Base-by-base conservation (phyloP, 192 early-diverging fungal genomes). In the Rhizoclosmatium globosum region DNA sequence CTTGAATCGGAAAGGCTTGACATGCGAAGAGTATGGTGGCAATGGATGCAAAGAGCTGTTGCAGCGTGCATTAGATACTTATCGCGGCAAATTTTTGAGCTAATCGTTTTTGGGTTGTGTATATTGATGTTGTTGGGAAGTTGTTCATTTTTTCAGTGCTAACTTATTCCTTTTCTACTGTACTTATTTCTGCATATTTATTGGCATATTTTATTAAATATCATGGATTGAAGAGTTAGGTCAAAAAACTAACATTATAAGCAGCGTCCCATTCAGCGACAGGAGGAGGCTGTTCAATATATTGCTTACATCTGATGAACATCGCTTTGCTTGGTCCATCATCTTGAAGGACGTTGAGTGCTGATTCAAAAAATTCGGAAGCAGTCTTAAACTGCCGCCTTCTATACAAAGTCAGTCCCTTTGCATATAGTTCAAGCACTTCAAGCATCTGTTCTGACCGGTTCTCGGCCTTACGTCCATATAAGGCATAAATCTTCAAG, bases 11-110 rank as follows among this genome's bases (percentile, higher is more conserved):
- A 21, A 50, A 2, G 47, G 82, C 57, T 68, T 91, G 3, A 47
- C 73, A 42, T 21, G 59, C 4, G 59, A 46, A 38, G 73, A 74
- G 45, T 74, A 74, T 64, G 73, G 73, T 23, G 73, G 73, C 6
- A 58, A 46, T 19, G 87, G 85, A 48, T 88, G 82, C 31, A 81
- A 75, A 47, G 66, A 79, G 1, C 42, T 91, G n/a, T 80, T 91
- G 31, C 90, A 90, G 62, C 78, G 82, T 59, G 86, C 83, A 2
- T 39, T 91, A 47, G 86, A 91, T 79, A 79, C 81, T 1, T 91
- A 91, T 64, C 68, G 84, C 66, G 19, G 48, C 42, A 77, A 68
- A 17, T 82, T 82, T 72, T 57, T 31, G 31, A 31, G 31, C 31
- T 31, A 31, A 31, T 31, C 0, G 31, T 31, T 31, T 31, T 31